A percentile compares a stretch with the other conserved stretches of the same genome.
phyloP scores from a whole-genome alignment of 2,329 filamentous ascomycete species.

The Diaporthe capsici region DNA sequence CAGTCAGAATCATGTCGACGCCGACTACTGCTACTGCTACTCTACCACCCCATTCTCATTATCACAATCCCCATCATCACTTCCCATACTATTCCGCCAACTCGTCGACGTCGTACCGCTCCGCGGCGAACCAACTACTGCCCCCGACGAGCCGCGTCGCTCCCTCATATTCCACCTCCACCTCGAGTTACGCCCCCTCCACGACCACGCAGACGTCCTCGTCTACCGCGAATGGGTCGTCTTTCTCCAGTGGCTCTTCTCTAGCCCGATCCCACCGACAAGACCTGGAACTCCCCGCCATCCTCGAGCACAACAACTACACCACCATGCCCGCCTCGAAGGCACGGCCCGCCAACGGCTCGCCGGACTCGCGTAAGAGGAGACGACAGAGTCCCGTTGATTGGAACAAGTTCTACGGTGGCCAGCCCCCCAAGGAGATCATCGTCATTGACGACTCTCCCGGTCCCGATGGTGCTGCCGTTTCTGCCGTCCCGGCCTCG shows the following conservation, averaged over 20 bases:
- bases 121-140: conserved; percentile 53
- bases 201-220: conserved; percentile 46
- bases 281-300: conserved; percentile 43
- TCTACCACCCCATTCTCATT: conserved; percentile 76
- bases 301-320: conserved; percentile 51
- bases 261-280: conserved; percentile 41
- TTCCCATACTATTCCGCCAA: conserved; percentile 64
- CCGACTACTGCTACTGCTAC: conserved; percentile 83
- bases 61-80: conserved; percentile 74
- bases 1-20: conserved; percentile 76
- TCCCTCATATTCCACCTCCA: conserved; percentile 46
- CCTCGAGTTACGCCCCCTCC: conserved; percentile 42
- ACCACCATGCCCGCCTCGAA: conserved; percentile 55
- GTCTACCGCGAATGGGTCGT: conserved; percentile 44
- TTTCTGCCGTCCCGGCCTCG: conserved; percentile 49
- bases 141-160: conserved; percentile 57
- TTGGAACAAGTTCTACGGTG: conserved; percentile 86
- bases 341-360: conserved; percentile 44
- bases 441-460: conserved; percentile 87
- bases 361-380: conserved; percentile 61
- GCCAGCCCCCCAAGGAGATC: conserved; percentile 86
- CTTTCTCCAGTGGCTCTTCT: conserved; percentile 40
- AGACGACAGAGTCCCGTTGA: conserved; percentile 73
- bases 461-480: conserved; percentile 62
- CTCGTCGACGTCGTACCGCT: conserved; percentile 53